These are phyloP conservation scores for Hypericum perforatum DNA, from an alignment of 345 rosid genomes.

Conservation along the genomic window DNA sequence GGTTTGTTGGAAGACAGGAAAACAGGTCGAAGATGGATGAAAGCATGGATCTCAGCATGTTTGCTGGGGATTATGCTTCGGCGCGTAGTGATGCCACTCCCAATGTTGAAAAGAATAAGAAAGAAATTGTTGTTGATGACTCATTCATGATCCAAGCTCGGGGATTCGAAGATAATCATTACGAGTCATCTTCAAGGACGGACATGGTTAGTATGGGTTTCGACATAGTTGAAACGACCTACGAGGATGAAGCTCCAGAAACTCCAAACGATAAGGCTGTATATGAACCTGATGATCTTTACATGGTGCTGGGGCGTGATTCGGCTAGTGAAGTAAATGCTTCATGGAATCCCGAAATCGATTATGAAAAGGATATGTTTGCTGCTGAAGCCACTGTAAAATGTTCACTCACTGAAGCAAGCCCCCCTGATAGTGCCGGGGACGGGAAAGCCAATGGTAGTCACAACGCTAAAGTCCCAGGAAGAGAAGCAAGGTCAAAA, in stretches of 20 bases:
- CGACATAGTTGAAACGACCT: slow-evolving; percentile 34
- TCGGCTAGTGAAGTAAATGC: slow-evolving; percentile 33
- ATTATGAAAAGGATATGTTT: slow-evolving; percentile 41
- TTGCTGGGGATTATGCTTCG: slow-evolving; percentile 33
- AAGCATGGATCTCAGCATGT: slow-evolving; percentile 32
- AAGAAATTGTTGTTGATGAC: slow-evolving; percentile 57
- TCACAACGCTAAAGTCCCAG: slow-evolving; percentile 27
- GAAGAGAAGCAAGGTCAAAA: slow-evolving; percentile 49
- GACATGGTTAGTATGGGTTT: slow-evolving; percentile 53
- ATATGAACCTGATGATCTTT: slow-evolving; percentile 87
- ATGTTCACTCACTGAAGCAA: slow-evolving; percentile 24
- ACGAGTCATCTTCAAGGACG: slow-evolving; percentile 35
- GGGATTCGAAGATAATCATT: slow-evolving; percentile 28
- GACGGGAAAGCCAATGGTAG: slow-evolving; percentile 28
- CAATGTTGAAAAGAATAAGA: slow-evolving; percentile 28
- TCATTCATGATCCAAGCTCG: slow-evolving; percentile 82
- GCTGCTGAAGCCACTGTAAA: slow-evolving; percentile 28
- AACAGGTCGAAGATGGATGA: slow-evolving; percentile 27
- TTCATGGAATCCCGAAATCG: slow-evolving; percentile 78
- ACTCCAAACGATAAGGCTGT: slow-evolving; percentile 18
- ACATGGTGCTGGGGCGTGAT: slow-evolving; percentile 76
- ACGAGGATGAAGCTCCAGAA: slow-evolving; percentile 31
- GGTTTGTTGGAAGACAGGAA: slow-evolving; percentile 44
- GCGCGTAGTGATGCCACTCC: slow-evolving; percentile 24
- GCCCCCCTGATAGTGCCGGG: slow-evolving; percentile 12